A percentile compares a stretch with the other conserved stretches of the same genome.
Conservation (phyloP, 169 alveolate genomes). For the Plasmodium berghei region DNA sequence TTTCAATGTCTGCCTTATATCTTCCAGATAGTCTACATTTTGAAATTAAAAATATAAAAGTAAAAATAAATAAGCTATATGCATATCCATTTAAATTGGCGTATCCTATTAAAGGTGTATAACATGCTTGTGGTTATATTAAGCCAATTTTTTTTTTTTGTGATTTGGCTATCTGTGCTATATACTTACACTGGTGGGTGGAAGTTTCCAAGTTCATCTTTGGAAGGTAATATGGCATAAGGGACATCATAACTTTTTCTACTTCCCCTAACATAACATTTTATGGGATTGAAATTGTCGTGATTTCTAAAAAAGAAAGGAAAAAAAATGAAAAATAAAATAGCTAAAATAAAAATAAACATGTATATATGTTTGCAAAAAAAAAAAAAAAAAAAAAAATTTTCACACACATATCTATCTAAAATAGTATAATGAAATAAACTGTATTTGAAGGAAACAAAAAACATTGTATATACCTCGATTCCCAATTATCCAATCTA, state of each 20-base stretch:
- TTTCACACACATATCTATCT: no score
- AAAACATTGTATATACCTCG: slow-evolving; percentile 81
- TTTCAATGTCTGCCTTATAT: slow-evolving; percentile 89
- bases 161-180: background rate
- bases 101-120: no score
- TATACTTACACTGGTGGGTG: slow-evolving; percentile 88
- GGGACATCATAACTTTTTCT: slow-evolving; percentile 88
- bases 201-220: slow-evolving; percentile 91
- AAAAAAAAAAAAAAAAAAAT: background rate
- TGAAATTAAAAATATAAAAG: slow-evolving; percentile 31
- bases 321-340: background rate
- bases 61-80: background rate
- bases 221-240: slow-evolving; percentile 84
- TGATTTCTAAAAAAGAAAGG: slow-evolving; percentile 81
- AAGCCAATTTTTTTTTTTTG: background rate
- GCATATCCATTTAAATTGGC: background rate
- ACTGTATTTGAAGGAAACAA: background rate
- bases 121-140: background rate
- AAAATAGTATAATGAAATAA: background rate
- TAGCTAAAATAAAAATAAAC: background rate
- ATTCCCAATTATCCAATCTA: slow-evolving; percentile 90
- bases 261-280: slow-evolving; percentile 89
- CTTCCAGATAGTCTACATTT: slow-evolving; percentile 80
- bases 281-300: slow-evolving; percentile 88
- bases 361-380: background rate